Evolutionary conservation across 2,329 filamentous ascomycete species (phyloP).

Genomic region (Colletotrichum sp.): DNA sequence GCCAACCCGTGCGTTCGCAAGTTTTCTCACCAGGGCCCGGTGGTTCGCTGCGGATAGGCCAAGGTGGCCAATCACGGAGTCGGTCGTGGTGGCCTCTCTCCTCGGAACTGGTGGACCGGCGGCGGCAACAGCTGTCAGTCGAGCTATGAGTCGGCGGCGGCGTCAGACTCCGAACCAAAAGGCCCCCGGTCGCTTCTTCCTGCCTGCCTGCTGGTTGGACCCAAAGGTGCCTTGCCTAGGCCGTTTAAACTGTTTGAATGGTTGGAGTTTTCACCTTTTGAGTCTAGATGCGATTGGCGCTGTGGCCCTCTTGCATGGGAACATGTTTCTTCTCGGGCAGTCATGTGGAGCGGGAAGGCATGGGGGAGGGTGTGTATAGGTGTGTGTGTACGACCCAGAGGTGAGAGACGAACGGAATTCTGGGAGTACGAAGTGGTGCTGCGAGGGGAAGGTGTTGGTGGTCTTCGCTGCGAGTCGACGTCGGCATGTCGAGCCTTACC

Average conservation of each 20-base stretch:
- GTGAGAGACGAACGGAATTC: background rate
- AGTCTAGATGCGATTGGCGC: slow-evolving; percentile 1
- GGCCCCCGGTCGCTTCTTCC: background rate
- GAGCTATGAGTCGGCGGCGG: background rate
- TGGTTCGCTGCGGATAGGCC: background rate
- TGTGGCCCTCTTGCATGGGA: background rate
- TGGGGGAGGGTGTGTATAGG: background rate
- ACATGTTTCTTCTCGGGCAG: background rate
- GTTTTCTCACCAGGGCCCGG: background rate
- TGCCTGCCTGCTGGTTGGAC: background rate
- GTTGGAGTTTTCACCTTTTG: background rate
- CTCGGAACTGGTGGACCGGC: slow-evolving; percentile 11
- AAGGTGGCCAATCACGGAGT: slow-evolving; percentile 5
- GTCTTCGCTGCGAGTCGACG: background rate
- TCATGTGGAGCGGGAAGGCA: slow-evolving; percentile 10
- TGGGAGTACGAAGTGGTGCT: background rate
- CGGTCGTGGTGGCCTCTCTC: background rate
- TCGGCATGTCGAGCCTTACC: background rate
- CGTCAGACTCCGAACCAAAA: background rate
- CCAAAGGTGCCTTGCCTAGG: background rate
- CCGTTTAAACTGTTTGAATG: background rate
- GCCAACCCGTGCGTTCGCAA: background rate
- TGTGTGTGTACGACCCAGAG: background rate
- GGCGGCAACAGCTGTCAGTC: background rate
- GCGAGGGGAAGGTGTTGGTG: background rate